Evolutionary conservation across 768 basidiomycete species (phyloP).

Genomic region (Pleurotus eryngii): DNA sequence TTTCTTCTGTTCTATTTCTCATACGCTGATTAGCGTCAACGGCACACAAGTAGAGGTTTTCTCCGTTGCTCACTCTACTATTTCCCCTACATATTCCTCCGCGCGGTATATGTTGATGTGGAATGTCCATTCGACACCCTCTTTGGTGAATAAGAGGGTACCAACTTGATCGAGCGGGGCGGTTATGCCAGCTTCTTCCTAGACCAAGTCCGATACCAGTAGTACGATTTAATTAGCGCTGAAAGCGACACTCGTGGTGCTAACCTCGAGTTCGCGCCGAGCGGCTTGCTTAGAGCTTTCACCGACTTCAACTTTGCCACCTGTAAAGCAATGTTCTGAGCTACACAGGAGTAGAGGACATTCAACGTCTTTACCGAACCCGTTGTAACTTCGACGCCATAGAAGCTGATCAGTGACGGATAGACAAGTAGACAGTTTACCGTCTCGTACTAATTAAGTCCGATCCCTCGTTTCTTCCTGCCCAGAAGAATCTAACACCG

Average conservation of each 20-base stretch:
- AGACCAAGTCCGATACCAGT: neutral
- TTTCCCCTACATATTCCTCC: slow-evolving; percentile 51
- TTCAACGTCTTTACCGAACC: neutral
- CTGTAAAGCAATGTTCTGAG: slow-evolving; percentile 19
- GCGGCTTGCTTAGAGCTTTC: slow-evolving; percentile 74
- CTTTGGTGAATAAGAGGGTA: slow-evolving; percentile 57
- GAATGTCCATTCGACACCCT: slow-evolving; percentile 55
- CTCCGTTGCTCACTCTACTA: slow-evolving; percentile 56
- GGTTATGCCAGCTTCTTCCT: slow-evolving; percentile 84
- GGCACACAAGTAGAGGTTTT: neutral
- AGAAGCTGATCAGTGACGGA: neutral
- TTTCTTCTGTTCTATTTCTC: slow-evolving; percentile 71
- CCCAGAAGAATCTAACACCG: slow-evolving; percentile 60
- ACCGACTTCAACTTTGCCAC: slow-evolving; percentile 76
- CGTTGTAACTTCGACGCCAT: neutral
- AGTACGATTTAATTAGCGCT: neutral
- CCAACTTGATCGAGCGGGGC: slow-evolving; percentile 65
- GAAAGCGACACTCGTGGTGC: neutral
- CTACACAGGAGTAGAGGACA: neutral
- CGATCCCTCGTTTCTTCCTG: slow-evolving; percentile 78
- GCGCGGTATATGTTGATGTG: slow-evolving; percentile 74
- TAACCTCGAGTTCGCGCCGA: slow-evolving; percentile 65
- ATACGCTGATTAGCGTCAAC: neutral
- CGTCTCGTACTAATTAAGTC: slow-evolving; percentile 39
- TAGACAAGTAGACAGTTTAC: neutral